Percentiles rank a stretch among this genome's conserved stretches.
phyloP scores from a whole-genome alignment of 192 early-diverging fungal genomes.

The Haplosporangium gracile region DNA sequence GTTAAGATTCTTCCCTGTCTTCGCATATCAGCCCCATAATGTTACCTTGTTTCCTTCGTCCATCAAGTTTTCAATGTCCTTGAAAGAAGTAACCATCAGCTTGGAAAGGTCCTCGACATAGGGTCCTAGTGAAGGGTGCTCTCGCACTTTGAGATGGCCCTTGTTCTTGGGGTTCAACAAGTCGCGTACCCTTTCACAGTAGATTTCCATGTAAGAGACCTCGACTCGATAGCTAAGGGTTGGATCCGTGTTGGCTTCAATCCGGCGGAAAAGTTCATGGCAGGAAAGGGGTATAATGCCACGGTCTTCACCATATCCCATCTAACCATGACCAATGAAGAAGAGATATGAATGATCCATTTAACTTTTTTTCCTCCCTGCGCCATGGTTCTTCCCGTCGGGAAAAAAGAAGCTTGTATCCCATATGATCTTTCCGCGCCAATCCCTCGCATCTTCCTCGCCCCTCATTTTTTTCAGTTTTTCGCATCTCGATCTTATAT shows the following conservation, averaged over 20 bases:
- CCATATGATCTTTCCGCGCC: not conserved
- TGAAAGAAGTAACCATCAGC: constrained; percentile 82
- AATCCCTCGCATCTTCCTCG: not conserved
- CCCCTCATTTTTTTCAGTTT: not conserved
- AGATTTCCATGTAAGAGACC: constrained; percentile 94
- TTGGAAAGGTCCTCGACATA: constrained; percentile 95
- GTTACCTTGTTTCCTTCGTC: constrained; percentile 83
- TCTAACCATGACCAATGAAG: constrained; percentile 40
- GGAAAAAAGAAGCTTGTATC: not conserved
- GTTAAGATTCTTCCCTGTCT: not conserved
- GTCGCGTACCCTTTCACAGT: constrained; percentile 88
- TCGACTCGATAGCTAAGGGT: constrained; percentile 73
- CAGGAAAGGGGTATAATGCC: constrained; percentile 93
- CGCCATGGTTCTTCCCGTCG: constrained; percentile 11
- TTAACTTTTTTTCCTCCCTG: not conserved
- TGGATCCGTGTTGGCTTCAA: constrained; percentile 59
- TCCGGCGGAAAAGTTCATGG: constrained; percentile 81
- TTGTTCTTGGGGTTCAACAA: constrained; percentile 81
- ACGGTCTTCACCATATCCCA: constrained; percentile 80
- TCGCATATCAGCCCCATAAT: not conserved
- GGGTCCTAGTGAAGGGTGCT: constrained; percentile 83
- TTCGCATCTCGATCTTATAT: not conserved
- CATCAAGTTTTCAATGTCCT: constrained; percentile 81
- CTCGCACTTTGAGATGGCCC: constrained; percentile 84
- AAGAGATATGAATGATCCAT: not conserved